These are phyloP conservation scores for Syzygium oleosum DNA, from an alignment of 345 rosid species.

Conservation along the genomic window DNA sequence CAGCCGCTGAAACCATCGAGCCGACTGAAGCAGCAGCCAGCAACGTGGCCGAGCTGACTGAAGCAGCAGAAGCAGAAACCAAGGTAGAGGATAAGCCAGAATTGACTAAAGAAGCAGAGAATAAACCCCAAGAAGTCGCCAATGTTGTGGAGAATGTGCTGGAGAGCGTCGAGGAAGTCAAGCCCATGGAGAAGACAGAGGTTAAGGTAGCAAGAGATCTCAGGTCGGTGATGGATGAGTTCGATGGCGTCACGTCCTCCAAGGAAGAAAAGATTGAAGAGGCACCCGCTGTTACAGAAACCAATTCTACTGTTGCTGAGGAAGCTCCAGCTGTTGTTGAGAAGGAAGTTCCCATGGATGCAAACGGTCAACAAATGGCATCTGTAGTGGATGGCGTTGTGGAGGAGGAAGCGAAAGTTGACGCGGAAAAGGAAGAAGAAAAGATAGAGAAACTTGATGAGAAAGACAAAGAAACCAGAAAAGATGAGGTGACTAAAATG, in stretches of 20 bases:
- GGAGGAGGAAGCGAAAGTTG: neutral
- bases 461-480: neutral
- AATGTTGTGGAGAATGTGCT: neutral
- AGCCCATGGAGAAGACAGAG: neutral
- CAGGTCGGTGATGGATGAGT: neutral
- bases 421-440: neutral
- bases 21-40: neutral
- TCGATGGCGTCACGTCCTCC: neutral
- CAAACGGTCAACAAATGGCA: neutral
- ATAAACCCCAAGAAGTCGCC: neutral
- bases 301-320: neutral
- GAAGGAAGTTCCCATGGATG: neutral
- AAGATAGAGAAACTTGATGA: neutral
- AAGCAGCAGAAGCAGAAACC: neutral
- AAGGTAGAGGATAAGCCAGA: neutral
- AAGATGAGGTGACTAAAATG: neutral
- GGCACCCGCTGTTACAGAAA: neutral
- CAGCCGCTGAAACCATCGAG: neutral
- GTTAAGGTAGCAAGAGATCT: neutral
- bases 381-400: neutral
- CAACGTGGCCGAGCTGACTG: neutral
- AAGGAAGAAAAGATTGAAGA: neutral
- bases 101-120: constrained; percentile 1
- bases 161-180: neutral
- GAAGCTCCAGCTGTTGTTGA: neutral